Percentiles rank a stretch among this genome's conserved stretches.
These are phyloP conservation scores for Eimeria mitis DNA, from an alignment of 169 alveolate genomes.

Conservation along the genomic window DNA sequence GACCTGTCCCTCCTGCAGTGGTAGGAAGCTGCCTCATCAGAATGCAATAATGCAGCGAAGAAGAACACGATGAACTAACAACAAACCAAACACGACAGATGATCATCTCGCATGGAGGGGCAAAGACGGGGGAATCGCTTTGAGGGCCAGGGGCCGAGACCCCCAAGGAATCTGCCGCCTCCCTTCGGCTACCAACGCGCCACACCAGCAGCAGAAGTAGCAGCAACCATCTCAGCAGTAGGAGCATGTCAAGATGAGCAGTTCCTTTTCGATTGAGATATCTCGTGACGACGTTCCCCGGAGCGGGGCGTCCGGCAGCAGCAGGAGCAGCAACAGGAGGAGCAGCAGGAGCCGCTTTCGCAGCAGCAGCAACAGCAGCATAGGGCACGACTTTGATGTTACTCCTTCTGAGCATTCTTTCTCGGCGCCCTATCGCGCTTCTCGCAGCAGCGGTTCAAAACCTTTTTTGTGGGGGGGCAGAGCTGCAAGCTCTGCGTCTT, in stretches of 20 bases:
- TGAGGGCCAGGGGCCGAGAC: conserved; percentile 29
- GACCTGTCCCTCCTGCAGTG: background rate
- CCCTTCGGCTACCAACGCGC: conserved; percentile 14
- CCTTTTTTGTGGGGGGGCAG: background rate
- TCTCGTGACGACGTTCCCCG: conserved; percentile 35
- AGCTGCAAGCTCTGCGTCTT: background rate
- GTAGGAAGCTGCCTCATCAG: background rate
- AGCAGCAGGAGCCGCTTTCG: conserved; percentile 24
- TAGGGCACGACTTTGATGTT: conserved; percentile 20
- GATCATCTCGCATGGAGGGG: conserved; percentile 45
- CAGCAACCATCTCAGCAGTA: background rate
- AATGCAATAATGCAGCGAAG: background rate
- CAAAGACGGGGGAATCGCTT: background rate
- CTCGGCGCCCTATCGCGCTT: background rate
- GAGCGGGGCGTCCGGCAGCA: conserved; percentile 26
- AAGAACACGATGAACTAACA: background rate
- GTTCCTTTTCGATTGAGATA: conserved; percentile 45
- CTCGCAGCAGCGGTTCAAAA: background rate
- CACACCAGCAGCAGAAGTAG: conserved; percentile 32
- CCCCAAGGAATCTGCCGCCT: background rate
- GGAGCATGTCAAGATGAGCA: conserved; percentile 29
- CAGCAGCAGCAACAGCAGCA: conserved; percentile 43
- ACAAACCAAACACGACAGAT: background rate
- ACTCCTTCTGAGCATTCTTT: conserved; percentile 15
- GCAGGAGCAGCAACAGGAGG: conserved; percentile 16